phyloP scores from a whole-genome alignment of 225 moss, liverwort and hornwort species.

The Marchantia polymorpha region DNA sequence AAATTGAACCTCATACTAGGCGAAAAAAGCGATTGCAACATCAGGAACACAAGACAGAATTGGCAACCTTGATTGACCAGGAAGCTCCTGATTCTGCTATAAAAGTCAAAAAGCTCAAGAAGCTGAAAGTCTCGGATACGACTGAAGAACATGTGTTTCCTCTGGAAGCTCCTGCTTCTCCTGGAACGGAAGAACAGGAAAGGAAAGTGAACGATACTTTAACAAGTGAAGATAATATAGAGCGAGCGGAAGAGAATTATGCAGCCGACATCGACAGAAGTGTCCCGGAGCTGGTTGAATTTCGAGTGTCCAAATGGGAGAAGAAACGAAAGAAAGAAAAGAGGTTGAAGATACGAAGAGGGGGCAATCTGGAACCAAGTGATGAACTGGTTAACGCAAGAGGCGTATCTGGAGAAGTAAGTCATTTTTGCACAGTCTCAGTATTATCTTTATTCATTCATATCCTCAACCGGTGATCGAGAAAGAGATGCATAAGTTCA shows the following conservation, averaged over 20 bases:
- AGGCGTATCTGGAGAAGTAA: slow-evolving; percentile 27
- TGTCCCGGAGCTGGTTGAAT: background rate
- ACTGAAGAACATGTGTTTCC: slow-evolving; percentile 12
- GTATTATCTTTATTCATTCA: background rate
- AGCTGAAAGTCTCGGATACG: background rate
- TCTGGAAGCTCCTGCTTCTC: background rate
- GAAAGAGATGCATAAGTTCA: slow-evolving; percentile 3
- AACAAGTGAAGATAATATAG: background rate
- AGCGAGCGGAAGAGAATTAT: background rate
- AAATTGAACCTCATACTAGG: background rate
- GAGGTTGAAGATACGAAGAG: background rate
- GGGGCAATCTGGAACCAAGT: slow-evolving; percentile 5
- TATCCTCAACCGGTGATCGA: slow-evolving; percentile 2
- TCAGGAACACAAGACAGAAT: background rate
- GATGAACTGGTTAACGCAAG: background rate
- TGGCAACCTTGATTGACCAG: background rate
- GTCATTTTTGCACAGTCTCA: slow-evolving; percentile 21
- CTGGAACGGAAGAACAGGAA: slow-evolving; percentile 18
- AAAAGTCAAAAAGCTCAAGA: slow-evolving; percentile 23
- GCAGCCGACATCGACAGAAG: background rate
- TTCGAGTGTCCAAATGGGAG: slow-evolving; percentile 8
- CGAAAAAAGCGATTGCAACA: background rate
- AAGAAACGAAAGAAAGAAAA: slow-evolving; percentile 15
- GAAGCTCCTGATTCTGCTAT: background rate
- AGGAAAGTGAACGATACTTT: slow-evolving; percentile 12